These are phyloP conservation scores for Albugo candida DNA, from an alignment of 352 stramenopile species.

Conservation along the genomic window DNA sequence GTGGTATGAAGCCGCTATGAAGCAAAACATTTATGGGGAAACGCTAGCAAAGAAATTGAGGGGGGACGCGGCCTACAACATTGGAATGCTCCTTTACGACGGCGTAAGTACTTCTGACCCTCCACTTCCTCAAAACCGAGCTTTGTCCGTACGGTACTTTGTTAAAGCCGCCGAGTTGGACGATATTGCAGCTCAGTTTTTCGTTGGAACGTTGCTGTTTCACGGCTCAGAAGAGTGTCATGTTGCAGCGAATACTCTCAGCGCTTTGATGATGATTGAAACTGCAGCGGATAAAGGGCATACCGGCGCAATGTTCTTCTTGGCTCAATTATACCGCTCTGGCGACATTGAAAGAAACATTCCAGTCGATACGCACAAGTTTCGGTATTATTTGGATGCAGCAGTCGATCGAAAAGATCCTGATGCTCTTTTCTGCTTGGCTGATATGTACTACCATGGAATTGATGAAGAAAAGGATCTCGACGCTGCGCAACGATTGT, in stretches of 20 bases:
- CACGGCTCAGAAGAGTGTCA: constrained; percentile 45
- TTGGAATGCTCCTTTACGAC: constrained; percentile 59
- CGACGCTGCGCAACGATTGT: constrained; percentile 48
- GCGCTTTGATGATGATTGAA: constrained; percentile 57
- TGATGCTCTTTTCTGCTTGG: constrained; percentile 70
- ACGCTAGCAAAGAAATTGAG: constrained; percentile 31
- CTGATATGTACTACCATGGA: constrained; percentile 70
- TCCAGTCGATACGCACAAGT: constrained; percentile 25
- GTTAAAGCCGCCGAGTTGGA: constrained; percentile 51
- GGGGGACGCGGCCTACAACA: constrained; percentile 67
- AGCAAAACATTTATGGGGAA: constrained; percentile 12
- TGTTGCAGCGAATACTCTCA: constrained; percentile 38
- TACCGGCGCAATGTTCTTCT: constrained; percentile 51
- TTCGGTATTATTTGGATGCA: constrained; percentile 38
- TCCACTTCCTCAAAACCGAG: constrained; percentile 32
- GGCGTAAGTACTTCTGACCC: constrained; percentile 51
- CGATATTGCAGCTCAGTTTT: constrained; percentile 64
- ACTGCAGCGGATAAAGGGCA: constrained; percentile 49
- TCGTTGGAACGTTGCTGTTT: constrained; percentile 70
- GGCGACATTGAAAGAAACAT: constrained; percentile 32
- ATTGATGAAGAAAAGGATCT: constrained; percentile 46
- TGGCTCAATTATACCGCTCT: constrained; percentile 77
- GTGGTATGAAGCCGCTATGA: constrained; percentile 35
- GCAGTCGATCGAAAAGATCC: constrained; percentile 38
- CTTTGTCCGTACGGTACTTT: constrained; percentile 54